Conservation (phyloP, 371 early-diverging fungal species). For the Mycotypha africana region DNA sequence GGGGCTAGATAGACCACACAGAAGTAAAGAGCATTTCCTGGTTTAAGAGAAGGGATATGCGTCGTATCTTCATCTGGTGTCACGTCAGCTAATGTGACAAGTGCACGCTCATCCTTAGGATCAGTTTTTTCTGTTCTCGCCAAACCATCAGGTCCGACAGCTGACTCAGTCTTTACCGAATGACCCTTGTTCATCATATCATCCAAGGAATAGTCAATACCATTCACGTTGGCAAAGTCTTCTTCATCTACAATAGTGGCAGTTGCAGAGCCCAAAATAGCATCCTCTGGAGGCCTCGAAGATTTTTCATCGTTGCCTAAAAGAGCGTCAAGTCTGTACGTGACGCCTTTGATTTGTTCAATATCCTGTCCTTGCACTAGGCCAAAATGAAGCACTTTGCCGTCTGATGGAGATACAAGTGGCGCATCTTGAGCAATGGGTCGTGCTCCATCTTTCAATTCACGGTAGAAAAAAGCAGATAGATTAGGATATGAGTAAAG, state of each 20-base stretch:
- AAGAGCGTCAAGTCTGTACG: constrained; percentile 83
- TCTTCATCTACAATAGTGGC: constrained; percentile 58
- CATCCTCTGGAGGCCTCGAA: constrained; percentile 28
- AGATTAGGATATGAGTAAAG: constrained; percentile 78
- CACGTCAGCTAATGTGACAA: constrained; percentile 20
- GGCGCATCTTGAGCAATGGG: constrained; percentile 52
- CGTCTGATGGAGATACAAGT: constrained; percentile 87
- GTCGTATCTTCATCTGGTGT: constrained; percentile 10
- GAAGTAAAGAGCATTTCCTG: constrained; percentile 76
- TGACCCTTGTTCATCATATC: constrained; percentile 64
- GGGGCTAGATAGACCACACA: constrained; percentile 94
- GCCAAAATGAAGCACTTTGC: constrained; percentile 86
- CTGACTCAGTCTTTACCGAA: constrained; percentile 22
- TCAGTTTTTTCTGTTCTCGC: constrained; percentile 19
- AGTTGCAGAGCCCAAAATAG: constrained; percentile 35
- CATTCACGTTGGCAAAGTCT: constrained; percentile 86
- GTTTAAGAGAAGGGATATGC: constrained; percentile 39
- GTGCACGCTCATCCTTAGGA: constrained; percentile 14
- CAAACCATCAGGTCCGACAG: constrained; percentile 40
- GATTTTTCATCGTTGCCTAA: constrained; percentile 63
- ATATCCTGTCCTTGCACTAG: constrained; percentile 68
- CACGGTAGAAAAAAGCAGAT: constrained; percentile 87
- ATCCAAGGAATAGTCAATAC: constrained; percentile 84
- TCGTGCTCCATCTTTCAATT: constrained; percentile 71
- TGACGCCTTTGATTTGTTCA: constrained; percentile 92